Conservation (phyloP, 169 alveolate genomes). For the Cryptosporidium meleagridis region DNA sequence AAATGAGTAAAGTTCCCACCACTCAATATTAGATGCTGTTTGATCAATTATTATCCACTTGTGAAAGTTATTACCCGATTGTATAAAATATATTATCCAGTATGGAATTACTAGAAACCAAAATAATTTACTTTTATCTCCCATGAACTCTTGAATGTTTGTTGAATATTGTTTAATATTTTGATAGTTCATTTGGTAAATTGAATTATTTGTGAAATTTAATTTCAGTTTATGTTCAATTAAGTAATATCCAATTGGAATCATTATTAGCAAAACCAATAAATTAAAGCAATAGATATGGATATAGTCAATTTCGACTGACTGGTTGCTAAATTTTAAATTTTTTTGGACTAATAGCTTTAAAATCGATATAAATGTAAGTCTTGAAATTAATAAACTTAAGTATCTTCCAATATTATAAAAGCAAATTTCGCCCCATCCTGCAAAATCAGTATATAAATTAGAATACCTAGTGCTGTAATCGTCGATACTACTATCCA, state of each 20-base stretch:
- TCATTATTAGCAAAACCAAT: conserved; percentile 3
- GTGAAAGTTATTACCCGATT: conserved; percentile 45
- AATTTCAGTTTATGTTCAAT: background rate
- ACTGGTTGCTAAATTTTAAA: background rate
- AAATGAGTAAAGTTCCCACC: conserved; percentile 39
- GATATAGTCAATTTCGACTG: background rate
- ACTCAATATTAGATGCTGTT: conserved; percentile 1
- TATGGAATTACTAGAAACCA: conserved; percentile 40
- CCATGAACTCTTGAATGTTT: background rate
- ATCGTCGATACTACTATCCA: background rate
- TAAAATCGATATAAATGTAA: conserved; percentile 15
- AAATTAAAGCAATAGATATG: conserved; percentile 17
- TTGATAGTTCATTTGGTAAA: background rate
- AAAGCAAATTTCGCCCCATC: conserved; percentile 48
- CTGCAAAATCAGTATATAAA: background rate
- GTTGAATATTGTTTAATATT: background rate
- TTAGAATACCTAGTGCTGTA: background rate
- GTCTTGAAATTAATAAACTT: conserved; percentile 15
- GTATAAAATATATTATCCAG: conserved; percentile 51
- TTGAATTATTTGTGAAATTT: background rate
- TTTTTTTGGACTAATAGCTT: background rate
- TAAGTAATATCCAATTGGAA: conserved; percentile 15
- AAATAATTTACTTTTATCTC: conserved; percentile 1
- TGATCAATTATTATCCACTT: conserved; percentile 39
- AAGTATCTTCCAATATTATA: conserved; percentile 18